phyloP scores from a whole-genome alignment of 768 basidiomycete genomes.

The Leccinum rimulosum region DNA sequence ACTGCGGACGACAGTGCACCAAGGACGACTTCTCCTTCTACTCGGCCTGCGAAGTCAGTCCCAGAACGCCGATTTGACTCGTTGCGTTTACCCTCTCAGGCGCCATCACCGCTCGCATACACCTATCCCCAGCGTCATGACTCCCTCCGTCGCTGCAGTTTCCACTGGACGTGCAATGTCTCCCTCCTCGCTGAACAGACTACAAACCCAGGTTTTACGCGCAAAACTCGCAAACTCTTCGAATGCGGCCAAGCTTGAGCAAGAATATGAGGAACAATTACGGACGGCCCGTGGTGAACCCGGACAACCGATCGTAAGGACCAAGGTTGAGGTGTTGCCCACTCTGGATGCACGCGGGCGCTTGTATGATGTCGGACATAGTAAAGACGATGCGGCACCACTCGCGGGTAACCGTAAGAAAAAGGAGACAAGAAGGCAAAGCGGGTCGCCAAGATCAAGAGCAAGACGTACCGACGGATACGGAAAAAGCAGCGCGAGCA shows the following conservation, averaged over 20 bases:
- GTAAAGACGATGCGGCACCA: constrained; percentile 52
- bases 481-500: constrained; percentile 76
- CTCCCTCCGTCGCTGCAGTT: constrained; percentile 48
- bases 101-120: constrained; percentile 63
- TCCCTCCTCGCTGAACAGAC: constrained; percentile 79
- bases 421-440: constrained; percentile 80
- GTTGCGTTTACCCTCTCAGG: constrained; percentile 58
- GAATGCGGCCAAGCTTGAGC: constrained; percentile 74
- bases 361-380: constrained; percentile 88
- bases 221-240: constrained; percentile 85
- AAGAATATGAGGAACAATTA: constrained; percentile 77
- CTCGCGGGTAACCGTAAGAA: constrained; percentile 75
- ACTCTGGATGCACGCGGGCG: constrained; percentile 82
- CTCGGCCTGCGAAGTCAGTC: constrained; percentile 28
- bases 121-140: constrained; percentile 89
- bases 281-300: constrained; percentile 47
- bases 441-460: constrained; percentile 92
- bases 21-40: constrained; percentile 52
- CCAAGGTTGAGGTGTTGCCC: constrained; percentile 80
- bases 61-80: constrained; percentile 57
- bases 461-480: constrained; percentile 85
- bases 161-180: constrained; percentile 51
- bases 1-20: constrained; percentile 52
- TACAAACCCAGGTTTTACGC: constrained; percentile 90
- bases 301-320: constrained; percentile 41